A percentile compares a stretch with the other conserved stretches of the same genome.
These are phyloP conservation scores for Wallacemonas sp. DNA, from an alignment of 208 protist genomes.

Conservation along the genomic window DNA sequence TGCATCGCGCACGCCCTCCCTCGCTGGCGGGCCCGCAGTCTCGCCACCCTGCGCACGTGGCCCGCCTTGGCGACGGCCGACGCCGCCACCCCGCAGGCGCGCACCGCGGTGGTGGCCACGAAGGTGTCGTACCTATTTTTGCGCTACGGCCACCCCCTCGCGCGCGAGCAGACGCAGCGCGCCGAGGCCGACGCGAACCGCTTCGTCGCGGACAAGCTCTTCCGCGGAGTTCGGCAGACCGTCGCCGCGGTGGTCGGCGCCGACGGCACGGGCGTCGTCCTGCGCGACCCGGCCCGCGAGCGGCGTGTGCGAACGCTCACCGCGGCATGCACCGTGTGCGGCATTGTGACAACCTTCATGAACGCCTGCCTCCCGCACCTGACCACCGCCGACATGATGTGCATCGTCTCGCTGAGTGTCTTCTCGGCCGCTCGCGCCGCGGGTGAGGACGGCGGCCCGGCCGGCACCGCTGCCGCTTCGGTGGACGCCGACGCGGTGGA, in stretches of 20 bases:
- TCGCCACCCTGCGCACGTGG: background rate
- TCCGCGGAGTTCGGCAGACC: slow-evolving; percentile 1
- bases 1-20: slow-evolving; percentile 9
- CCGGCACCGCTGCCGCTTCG: background rate
- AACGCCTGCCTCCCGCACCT: background rate
- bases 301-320: background rate
- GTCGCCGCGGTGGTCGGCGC: no score
- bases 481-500: slow-evolving; percentile 13
- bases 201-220: slow-evolving; percentile 23
- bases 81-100: no score
- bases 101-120: background rate
- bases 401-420: background rate
- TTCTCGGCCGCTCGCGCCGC: background rate
- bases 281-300: background rate
- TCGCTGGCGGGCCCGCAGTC: background rate
- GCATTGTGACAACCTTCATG: background rate
- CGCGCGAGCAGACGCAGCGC: slow-evolving; percentile 4
- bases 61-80: no score
- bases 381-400: slow-evolving; percentile 6
- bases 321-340: background rate
- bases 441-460: background rate
- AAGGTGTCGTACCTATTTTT: slow-evolving; percentile 40
- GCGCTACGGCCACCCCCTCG: slow-evolving; percentile 20
- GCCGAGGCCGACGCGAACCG: slow-evolving; percentile 17
- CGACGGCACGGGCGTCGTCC: background rate